A percentile compares a stretch with the other conserved stretches of the same genome.
phyloP scores from a whole-genome alignment of 164 flowering plant genomes.

The Umbilicus rupestris region DNA sequence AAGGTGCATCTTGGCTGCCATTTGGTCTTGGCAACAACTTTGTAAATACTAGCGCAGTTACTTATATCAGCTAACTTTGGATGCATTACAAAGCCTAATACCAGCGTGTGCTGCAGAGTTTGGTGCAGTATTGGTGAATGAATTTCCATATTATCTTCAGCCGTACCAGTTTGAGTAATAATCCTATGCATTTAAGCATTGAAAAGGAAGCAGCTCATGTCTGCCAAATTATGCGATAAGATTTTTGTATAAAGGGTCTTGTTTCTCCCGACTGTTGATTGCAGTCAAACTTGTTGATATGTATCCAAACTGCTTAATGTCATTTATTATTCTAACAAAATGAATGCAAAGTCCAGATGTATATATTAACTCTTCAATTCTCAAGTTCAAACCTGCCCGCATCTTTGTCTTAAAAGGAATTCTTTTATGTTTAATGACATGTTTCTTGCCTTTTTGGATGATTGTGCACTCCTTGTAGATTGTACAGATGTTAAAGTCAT shows the following conservation, averaged over 20 bases:
- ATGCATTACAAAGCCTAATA: not conserved
- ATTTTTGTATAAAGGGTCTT: not conserved
- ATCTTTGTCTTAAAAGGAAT: too few relatives aligned
- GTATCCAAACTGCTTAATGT: too few relatives aligned
- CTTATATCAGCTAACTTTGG: not conserved
- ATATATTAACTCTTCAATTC: too few relatives aligned
- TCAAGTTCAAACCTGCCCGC: too few relatives aligned
- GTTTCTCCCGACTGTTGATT: too few relatives aligned
- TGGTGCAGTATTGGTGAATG: not conserved
- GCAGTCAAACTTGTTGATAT: too few relatives aligned
- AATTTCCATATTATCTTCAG: not conserved
- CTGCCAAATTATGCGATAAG: not conserved
- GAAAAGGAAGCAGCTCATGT: not conserved
- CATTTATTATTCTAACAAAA: too few relatives aligned
- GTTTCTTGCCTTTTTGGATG: too few relatives aligned
- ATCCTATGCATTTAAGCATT: constrained; percentile 1
- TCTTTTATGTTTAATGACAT: too few relatives aligned
- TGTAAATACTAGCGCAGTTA: not conserved
- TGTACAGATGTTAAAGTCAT: too few relatives aligned
- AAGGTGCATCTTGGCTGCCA: not conserved
- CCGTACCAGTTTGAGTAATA: not conserved
- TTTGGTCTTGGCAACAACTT: not conserved
- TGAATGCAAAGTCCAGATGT: too few relatives aligned
- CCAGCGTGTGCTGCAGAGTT: not conserved
- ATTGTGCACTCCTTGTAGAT: too few relatives aligned